Base-by-base conservation (phyloP, 2,329 filamentous ascomycete genomes). In the Fusarium kyushuense region DNA sequence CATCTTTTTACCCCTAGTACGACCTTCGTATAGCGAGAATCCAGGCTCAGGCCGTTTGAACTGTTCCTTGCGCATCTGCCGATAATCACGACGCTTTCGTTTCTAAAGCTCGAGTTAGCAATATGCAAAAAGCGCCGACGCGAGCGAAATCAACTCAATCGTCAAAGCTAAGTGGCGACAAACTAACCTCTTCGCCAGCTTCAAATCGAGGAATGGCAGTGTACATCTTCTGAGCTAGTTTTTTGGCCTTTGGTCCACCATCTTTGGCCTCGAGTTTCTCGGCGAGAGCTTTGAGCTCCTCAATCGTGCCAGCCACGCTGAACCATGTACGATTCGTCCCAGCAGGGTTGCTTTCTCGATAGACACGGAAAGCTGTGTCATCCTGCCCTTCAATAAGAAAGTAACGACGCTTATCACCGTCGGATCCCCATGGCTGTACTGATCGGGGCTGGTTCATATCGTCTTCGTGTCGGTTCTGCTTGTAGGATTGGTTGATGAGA, bases 301-400 rank as follows among this genome's bases (percentile, higher is more conserved):
- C 93, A 48, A 99, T 97, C 48, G 86, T 90, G 9, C 95, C 93
- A 17, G 96, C 96, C 41, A 98, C 90, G 75, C 91, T 97, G 87
- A 93, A 93, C 96, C 96, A 99, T 25, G 92, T 93, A 65, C 89
- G 81, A 65, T 90, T 90, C 45, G 91, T 87, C 32, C 90, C 86
- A 7, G 89, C 89, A 14, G 93, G 91, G 74, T 97, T 96, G 79
- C 92, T 95, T 80, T 99, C 96, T 54, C 96, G 88, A 78, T 99
- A 99, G 43, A 99, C 87, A 66, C 96, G 89, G 79, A 99, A 99
- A 65, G 92, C 87, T 5, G 95, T 98, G 79, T 99, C 94, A 73
- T 98, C 95, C 71, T 93, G 88, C 14, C 96, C 96, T 80, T 99
- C 96, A 65, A 99, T 88, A 47, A 99, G 84, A 83, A 92, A 99